Evolutionary conservation across 768 basidiomycete genomes (phyloP).

Genomic region (Tricholoma furcatifolium): DNA sequence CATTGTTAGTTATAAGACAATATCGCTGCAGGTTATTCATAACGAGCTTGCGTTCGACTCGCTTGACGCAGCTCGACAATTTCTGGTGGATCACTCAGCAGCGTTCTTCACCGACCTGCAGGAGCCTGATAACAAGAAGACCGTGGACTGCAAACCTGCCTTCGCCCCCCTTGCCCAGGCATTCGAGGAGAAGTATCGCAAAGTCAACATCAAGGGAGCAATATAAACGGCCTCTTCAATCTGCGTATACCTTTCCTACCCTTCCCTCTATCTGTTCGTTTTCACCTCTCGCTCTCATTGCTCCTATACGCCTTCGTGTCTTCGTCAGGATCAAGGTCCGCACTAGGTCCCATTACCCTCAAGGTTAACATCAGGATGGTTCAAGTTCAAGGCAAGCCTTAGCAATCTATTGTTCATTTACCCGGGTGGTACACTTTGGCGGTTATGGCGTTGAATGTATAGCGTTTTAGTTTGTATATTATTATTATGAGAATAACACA

Average conservation of each 20-base stretch:
- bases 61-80: constrained; percentile 58
- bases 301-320: constrained; percentile 3
- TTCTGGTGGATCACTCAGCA: constrained; percentile 69
- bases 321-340: constrained; percentile 8
- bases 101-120: constrained; percentile 66
- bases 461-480: constrained; percentile 9
- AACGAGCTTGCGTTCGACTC: constrained; percentile 84
- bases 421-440: not conserved
- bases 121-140: constrained; percentile 59
- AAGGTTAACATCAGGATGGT: constrained; percentile 4
- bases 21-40: constrained; percentile 76
- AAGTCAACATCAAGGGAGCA: constrained; percentile 90
- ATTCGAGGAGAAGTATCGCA: constrained; percentile 81
- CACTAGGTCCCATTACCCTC: constrained; percentile 13
- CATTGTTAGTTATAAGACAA: constrained; percentile 68
- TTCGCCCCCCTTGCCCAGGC: constrained; percentile 53
- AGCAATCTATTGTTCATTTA: not conserved
- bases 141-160: constrained; percentile 72
- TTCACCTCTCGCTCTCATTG: constrained; percentile 14
- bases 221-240: constrained; percentile 46
- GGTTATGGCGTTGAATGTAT: not conserved
- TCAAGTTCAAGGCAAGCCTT: constrained; percentile 7
- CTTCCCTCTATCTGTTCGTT: constrained; percentile 19
- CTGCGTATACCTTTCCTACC: constrained; percentile 14
- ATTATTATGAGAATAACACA: constrained; percentile 1